Conservation (phyloP, 2,329 filamentous ascomycete species). For the Hirsutella minnesotensis region DNA sequence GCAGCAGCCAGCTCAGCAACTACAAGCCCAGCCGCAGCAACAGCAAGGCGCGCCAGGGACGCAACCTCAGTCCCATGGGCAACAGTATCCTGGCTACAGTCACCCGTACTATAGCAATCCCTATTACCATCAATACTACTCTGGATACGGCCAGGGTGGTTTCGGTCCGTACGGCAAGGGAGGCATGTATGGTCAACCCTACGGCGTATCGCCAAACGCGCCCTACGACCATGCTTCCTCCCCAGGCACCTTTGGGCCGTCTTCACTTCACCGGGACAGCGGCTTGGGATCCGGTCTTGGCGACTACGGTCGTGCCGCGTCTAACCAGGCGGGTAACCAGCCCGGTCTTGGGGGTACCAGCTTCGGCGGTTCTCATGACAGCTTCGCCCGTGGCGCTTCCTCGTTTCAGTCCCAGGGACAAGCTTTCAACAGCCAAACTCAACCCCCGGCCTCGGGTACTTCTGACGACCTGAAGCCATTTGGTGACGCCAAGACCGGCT, state of each 20-base stretch:
- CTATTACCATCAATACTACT: slow-evolving; percentile 51
- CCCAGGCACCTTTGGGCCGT: slow-evolving; percentile 42
- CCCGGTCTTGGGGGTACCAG: slow-evolving; percentile 36
- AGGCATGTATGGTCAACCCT: slow-evolving; percentile 43
- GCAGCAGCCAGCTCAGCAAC: slow-evolving; percentile 27
- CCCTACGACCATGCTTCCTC: slow-evolving; percentile 45
- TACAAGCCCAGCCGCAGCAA: slow-evolving; percentile 29
- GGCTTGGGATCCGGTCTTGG: slow-evolving; percentile 37
- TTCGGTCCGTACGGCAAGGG: slow-evolving; percentile 44
- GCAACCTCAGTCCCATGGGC: slow-evolving; percentile 32
- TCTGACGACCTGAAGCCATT: slow-evolving; percentile 48
- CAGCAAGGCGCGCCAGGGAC: slow-evolving; percentile 29
- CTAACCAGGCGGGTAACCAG: slow-evolving; percentile 37
- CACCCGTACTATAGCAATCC: slow-evolving; percentile 52
- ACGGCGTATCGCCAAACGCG: slow-evolving; percentile 42
- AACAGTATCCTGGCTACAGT: slow-evolving; percentile 39
- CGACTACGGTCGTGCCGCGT: slow-evolving; percentile 40
- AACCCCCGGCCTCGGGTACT: slow-evolving; percentile 29
- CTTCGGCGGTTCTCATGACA: slow-evolving; percentile 43
- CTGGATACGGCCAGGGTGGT: slow-evolving; percentile 40
- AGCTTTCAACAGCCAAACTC: slow-evolving; percentile 38
- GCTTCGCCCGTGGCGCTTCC: slow-evolving; percentile 39
- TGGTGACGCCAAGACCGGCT: slow-evolving; percentile 39
- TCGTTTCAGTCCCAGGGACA: slow-evolving; percentile 45
- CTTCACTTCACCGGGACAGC: slow-evolving; percentile 40